Percentiles rank a stretch among this genome's conserved stretches.
phyloP scores from a whole-genome alignment of 1,284 basidiomycete species.

The Golubevia sp. region DNA sequence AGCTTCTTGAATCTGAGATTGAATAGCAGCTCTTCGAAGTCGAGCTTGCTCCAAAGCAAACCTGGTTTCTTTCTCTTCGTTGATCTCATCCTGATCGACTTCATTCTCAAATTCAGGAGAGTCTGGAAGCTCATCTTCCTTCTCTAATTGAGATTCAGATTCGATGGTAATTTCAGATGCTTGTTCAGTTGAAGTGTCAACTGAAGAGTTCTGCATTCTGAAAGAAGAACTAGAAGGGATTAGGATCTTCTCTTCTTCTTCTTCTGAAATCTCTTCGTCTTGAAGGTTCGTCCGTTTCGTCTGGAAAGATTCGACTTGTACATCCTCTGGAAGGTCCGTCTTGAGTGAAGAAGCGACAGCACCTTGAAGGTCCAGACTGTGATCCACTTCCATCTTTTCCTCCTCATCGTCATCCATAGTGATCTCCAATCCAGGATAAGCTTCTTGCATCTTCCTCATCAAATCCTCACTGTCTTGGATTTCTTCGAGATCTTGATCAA shows the following conservation, averaged over 20 bases:
- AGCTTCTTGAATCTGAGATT: no score
- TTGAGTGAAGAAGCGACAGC: no score
- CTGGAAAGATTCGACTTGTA: no score
- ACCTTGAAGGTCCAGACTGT: constrained; percentile 13
- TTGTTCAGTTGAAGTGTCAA: not conserved
- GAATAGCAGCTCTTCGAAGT: no score
- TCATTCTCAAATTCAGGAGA: no score
- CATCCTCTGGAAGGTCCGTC: no score
- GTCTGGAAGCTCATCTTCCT: constrained; percentile 16
- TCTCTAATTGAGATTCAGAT: constrained; percentile 4
- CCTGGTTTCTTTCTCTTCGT: constrained; percentile 12
- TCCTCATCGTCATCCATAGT: constrained; percentile 1
- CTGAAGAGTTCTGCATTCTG: no score
- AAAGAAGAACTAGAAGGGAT: constrained; percentile 1
- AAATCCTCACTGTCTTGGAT: no score
- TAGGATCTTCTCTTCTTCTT: constrained; percentile 9
- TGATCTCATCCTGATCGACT: constrained; percentile 9
- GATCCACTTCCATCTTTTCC: constrained; percentile 27
- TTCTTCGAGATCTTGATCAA: no score
- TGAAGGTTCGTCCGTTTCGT: not conserved
- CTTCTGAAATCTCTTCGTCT: constrained; percentile 4
- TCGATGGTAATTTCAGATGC: constrained; percentile 7
- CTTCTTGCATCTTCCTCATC: no score
- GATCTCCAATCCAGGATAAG: no score
- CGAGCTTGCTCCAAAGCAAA: constrained; percentile 8